Evolutionary conservation across 371 early-diverging fungal species (phyloP).

Genomic region (Batkoa obscura): DNA sequence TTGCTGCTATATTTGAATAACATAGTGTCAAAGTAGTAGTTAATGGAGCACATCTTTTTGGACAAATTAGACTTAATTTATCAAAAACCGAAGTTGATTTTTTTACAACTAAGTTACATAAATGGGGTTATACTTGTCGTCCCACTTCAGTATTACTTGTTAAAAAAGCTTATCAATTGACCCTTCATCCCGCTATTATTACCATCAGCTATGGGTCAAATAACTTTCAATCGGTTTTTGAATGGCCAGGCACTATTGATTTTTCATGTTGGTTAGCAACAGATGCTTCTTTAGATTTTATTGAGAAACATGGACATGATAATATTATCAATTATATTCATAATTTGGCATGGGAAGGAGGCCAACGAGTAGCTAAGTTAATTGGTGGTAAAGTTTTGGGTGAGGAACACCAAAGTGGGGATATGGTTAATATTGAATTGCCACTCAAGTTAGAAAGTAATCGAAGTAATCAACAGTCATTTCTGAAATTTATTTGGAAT

Average conservation of each 20-base stretch:
- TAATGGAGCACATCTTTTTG: conserved; percentile 54
- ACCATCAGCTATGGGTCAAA: conserved; percentile 17
- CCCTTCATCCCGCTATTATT: conserved; percentile 27
- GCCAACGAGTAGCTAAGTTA: conserved; percentile 24
- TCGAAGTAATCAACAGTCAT: too few species aligned
- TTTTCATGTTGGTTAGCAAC: conserved; percentile 22
- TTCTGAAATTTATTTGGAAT: too few species aligned
- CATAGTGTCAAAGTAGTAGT: conserved; percentile 32
- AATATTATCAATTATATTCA: conserved; percentile 29
- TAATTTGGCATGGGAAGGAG: conserved; percentile 32
- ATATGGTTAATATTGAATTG: too few species aligned
- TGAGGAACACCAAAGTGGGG: too few species aligned
- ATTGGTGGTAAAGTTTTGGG: conserved; percentile 33
- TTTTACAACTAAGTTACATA: conserved; percentile 48
- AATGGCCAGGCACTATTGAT: conserved; percentile 19
- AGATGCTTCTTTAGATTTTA: conserved; percentile 23
- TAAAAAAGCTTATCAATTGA: conserved; percentile 21
- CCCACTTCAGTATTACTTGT: conserved; percentile 37
- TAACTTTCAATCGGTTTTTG: conserved; percentile 16
- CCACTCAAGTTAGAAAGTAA: too few species aligned
- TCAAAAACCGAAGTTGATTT: conserved; percentile 33
- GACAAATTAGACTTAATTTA: conserved; percentile 41
- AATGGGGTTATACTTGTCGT: conserved; percentile 46
- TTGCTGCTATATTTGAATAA: too few species aligned
- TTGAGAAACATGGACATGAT: conserved; percentile 28